Conservation (phyloP, 2,329 filamentous ascomycete species). For the Colletotrichum filicis region DNA sequence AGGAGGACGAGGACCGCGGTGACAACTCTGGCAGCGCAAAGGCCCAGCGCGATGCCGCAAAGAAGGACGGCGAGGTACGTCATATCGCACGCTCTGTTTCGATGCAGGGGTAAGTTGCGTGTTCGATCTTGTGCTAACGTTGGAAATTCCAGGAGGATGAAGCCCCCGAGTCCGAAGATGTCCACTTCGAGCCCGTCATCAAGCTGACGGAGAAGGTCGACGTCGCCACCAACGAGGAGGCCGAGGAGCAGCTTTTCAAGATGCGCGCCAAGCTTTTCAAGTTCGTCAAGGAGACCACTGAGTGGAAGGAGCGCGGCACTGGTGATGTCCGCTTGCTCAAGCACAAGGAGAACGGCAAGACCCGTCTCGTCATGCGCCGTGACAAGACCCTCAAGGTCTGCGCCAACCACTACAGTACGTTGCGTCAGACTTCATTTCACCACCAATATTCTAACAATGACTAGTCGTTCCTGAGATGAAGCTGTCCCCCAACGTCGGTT, state of each 20-base stretch:
- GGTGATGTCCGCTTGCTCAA: slow-evolving; percentile 96
- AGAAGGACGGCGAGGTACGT: slow-evolving; percentile 64
- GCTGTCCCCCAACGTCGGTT: slow-evolving; percentile 96
- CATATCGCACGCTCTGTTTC: background rate
- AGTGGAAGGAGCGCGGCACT: slow-evolving; percentile 99
- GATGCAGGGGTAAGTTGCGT: background rate
- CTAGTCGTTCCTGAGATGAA: slow-evolving; percentile 98
- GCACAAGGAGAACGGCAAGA: slow-evolving; percentile 99
- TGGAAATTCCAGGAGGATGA: slow-evolving; percentile 70
- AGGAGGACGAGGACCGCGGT: slow-evolving; percentile 83
- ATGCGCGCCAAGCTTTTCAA: slow-evolving; percentile 99
- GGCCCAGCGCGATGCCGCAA: slow-evolving; percentile 74
- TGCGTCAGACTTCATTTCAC: background rate
- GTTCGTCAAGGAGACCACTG: slow-evolving; percentile 89
- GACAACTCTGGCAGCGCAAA: slow-evolving; percentile 92
- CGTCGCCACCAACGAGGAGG: slow-evolving; percentile 97
- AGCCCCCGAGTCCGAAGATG: slow-evolving; percentile 87
- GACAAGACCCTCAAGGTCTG: slow-evolving; percentile 99
- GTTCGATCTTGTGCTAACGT: slow-evolving; percentile 16
- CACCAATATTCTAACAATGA: slow-evolving; percentile 29
- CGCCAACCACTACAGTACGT: slow-evolving; percentile 98
- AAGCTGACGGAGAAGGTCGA: slow-evolving; percentile 97
- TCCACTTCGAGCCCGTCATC: slow-evolving; percentile 97
- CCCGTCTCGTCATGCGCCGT: slow-evolving; percentile 95
- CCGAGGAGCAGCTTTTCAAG: slow-evolving; percentile 98